Conservation (phyloP, 345 rosid species). For the Moricandia moricandioides region DNA sequence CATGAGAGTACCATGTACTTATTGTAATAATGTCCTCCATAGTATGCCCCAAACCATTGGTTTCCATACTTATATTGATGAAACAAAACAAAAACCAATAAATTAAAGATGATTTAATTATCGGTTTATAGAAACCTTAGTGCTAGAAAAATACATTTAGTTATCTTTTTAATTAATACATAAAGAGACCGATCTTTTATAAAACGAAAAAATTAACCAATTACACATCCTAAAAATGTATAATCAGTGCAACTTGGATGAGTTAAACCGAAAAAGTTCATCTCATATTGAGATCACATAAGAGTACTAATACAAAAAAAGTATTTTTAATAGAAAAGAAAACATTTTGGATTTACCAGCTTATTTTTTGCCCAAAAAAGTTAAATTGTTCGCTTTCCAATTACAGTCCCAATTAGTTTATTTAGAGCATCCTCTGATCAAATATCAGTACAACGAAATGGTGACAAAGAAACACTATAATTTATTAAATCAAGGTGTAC, state of each 20-base stretch:
- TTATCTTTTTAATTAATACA: neutral
- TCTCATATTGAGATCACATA: neutral
- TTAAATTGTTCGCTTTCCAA: slow-evolving; percentile 72
- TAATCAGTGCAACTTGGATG: neutral
- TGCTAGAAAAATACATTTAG: neutral
- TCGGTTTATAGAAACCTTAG: neutral
- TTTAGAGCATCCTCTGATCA: slow-evolving; percentile 85
- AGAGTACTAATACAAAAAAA: neutral
- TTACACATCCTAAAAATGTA: neutral
- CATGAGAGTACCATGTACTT: slow-evolving; percentile 75
- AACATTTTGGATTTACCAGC: slow-evolving; percentile 46
- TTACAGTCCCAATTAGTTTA: slow-evolving; percentile 57
- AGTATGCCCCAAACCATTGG: slow-evolving; percentile 79
- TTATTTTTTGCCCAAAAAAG: slow-evolving; percentile 90
- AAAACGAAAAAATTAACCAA: slow-evolving; percentile 18
- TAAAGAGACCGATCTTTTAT: neutral
- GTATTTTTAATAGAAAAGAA: neutral
- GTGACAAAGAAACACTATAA: neutral
- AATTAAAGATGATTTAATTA: neutral
- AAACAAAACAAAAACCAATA: slow-evolving; percentile 4
- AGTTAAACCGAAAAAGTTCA: neutral
- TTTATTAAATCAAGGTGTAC: neutral
- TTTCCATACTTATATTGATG: slow-evolving; percentile 74
- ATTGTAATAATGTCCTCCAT: slow-evolving; percentile 76
- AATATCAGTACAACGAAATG: neutral